Evolutionary conservation across 495 filamentous ascomycete species (phyloP).

Genomic region (Hyphodiscus hymeniophilus): DNA sequence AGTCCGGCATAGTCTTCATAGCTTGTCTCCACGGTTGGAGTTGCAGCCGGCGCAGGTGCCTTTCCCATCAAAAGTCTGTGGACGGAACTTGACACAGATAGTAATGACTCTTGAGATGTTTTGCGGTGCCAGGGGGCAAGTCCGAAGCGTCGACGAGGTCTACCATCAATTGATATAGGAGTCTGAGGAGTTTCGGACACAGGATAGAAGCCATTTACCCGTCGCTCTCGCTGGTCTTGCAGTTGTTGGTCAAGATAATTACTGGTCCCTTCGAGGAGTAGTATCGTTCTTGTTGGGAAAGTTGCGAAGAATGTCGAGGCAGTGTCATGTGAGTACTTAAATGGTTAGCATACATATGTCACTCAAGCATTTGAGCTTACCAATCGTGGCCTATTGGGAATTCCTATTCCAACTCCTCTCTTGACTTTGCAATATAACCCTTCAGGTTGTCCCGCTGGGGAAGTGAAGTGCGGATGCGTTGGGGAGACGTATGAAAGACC

Average conservation of each 20-base stretch:
- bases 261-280: constrained; percentile 15
- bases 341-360: constrained; percentile 2
- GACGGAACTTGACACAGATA: constrained; percentile 32
- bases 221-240: background rate
- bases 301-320: constrained; percentile 1
- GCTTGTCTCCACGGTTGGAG: constrained; percentile 11
- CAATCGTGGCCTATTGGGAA: constrained; percentile 6
- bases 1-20: constrained; percentile 9
- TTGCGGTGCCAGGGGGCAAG: constrained; percentile 35
- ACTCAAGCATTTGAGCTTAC: background rate
- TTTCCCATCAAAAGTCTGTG: constrained; percentile 28
- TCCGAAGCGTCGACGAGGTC: constrained; percentile 26
- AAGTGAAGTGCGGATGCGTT: background rate
- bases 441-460: background rate
- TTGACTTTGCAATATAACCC: constrained; percentile 17
- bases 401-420: background rate
- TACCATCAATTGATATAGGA: constrained; percentile 7
- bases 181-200: background rate
- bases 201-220: background rate
- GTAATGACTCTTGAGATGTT: constrained; percentile 25
- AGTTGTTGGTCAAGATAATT: constrained; percentile 14
- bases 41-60: constrained; percentile 28
- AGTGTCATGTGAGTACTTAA: constrained; percentile 1
- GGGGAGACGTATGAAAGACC: background rate
- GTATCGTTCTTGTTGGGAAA: constrained; percentile 13